These are phyloP conservation scores for Acacia concinna DNA, from an alignment of 331 rosid species.

Conservation along the genomic window DNA sequence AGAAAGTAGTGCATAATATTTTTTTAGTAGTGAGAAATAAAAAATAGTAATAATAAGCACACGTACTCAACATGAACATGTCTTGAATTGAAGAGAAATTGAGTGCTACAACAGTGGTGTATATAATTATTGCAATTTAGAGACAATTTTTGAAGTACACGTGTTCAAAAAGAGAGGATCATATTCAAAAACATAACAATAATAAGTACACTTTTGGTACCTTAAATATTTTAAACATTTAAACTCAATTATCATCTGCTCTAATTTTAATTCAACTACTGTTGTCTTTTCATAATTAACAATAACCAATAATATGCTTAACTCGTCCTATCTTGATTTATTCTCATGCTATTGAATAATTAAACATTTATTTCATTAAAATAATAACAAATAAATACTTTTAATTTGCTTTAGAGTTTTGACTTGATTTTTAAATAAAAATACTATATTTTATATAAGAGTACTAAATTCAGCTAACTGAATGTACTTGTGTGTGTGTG, in stretches of 20 bases:
- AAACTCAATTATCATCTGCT: background rate
- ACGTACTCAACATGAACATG: background rate
- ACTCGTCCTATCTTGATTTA: background rate
- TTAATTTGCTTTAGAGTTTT: background rate
- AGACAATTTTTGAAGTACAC: background rate
- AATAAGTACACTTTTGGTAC: background rate
- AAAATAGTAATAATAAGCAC: background rate
- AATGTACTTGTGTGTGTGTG: background rate
- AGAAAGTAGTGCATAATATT: background rate
- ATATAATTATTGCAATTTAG: background rate
- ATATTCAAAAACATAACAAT: background rate
- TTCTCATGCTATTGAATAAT: background rate
- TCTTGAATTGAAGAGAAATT: background rate
- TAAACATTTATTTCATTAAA: background rate
- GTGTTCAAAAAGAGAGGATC: background rate
- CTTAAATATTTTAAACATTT: background rate
- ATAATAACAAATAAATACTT: background rate
- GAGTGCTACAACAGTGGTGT: background rate
- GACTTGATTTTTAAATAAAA: background rate
- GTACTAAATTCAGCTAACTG: background rate
- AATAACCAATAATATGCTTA: background rate
- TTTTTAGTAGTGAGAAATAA: background rate
- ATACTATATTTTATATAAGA: background rate
- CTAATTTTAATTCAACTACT: background rate
- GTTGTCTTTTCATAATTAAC: background rate